Conservation (phyloP, 306 rosid species). For the Lathyrus aphaca region DNA sequence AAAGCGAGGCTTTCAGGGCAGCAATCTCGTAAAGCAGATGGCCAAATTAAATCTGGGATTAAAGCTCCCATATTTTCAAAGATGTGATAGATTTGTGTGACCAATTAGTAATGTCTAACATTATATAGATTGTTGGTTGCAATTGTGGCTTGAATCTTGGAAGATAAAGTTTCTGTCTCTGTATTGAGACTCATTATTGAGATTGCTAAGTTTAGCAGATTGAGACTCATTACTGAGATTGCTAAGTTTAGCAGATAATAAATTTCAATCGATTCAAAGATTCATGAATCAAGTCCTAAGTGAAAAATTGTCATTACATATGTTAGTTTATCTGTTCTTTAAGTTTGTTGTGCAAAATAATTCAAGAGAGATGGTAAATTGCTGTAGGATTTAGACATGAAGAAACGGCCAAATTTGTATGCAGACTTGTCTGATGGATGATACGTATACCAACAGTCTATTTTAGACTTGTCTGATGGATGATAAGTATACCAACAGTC, state of each 20-base stretch:
- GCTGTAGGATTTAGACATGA: neutral
- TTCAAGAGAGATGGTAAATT: constrained; percentile 4
- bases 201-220: constrained; percentile 17
- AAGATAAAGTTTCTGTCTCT: constrained; percentile 22
- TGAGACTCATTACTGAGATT: neutral
- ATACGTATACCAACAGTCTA: neutral
- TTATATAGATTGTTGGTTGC: constrained; percentile 7
- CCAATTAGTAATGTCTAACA: neutral
- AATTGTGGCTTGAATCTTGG: constrained; percentile 24
- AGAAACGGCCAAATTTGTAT: neutral
- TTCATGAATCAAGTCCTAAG: constrained; percentile 21
- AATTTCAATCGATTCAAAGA: constrained; percentile 21
- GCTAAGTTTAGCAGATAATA: constrained; percentile 24
- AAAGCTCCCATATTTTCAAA: constrained; percentile 54
- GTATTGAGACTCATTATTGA: neutral
- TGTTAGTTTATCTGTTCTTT: constrained; percentile 13
- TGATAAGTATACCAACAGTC: neutral
- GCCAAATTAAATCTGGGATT: constrained; percentile 35
- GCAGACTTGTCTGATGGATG: neutral
- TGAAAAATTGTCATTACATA: constrained; percentile 1
- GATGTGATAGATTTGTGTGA: constrained; percentile 45
- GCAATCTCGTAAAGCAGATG: constrained; percentile 40
- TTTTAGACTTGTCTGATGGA: neutral
- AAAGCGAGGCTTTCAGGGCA: constrained; percentile 51
- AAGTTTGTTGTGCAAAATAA: neutral